phyloP scores from a whole-genome alignment of 805 yeast species.

The Candida dajiaensis region DNA sequence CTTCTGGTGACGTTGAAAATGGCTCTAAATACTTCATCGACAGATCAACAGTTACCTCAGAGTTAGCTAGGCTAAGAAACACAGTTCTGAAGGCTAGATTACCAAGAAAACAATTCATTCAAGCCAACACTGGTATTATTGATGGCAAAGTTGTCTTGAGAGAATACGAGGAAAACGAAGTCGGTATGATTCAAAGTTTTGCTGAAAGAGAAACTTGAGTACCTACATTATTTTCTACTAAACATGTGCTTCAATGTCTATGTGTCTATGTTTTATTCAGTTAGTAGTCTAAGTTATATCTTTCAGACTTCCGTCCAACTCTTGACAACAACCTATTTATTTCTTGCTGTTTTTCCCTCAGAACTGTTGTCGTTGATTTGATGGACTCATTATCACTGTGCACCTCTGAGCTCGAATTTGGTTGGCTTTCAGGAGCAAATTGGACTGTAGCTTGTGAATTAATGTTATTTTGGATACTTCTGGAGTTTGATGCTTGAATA shows the following conservation, averaged over 20 bases:
- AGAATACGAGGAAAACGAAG: constrained; percentile 68
- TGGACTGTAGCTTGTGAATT: neutral
- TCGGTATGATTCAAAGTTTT: constrained; percentile 77
- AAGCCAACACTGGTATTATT: constrained; percentile 60
- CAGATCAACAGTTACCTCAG: constrained; percentile 62
- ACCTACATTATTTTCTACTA: neutral
- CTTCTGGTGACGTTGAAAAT: constrained; percentile 62
- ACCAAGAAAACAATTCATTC: constrained; percentile 82
- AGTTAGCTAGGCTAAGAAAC: constrained; percentile 60
- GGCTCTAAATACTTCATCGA: constrained; percentile 62
- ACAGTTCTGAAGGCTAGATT: constrained; percentile 64
- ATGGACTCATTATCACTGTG: neutral
- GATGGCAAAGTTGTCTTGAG: constrained; percentile 42
- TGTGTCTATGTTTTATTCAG: neutral
- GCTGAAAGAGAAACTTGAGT: constrained; percentile 43
- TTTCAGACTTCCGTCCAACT: neutral
- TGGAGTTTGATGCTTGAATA: neutral
- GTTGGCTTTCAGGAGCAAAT: neutral
- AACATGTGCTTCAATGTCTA: neutral
- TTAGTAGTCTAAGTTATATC: constrained; percentile 2
- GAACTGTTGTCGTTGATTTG: neutral
- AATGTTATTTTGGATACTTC: neutral
- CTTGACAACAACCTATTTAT: constrained; percentile 3
- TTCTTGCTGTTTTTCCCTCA: constrained; percentile 3
- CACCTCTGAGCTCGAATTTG: neutral